These are phyloP conservation scores for Geotrichum histeridarum DNA, from an alignment of 1,139 yeast species.

Conservation along the genomic window DNA sequence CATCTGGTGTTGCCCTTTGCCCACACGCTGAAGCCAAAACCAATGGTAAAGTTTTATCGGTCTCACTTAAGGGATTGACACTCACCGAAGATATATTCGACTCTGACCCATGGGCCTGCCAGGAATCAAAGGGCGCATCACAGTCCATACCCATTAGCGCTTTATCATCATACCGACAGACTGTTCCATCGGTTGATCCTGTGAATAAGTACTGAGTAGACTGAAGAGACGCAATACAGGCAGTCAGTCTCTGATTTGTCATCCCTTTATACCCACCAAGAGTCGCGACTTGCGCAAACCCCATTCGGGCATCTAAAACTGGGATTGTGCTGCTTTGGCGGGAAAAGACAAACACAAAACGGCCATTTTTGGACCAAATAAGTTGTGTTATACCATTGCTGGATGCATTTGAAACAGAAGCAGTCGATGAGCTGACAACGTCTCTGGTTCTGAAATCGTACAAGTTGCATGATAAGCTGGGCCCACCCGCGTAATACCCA, in stretches of 20 bases:
- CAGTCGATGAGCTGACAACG: not conserved
- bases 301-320: conserved; percentile 35
- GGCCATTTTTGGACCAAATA: conserved; percentile 32
- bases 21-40: conserved; percentile 14
- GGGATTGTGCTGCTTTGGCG: conserved; percentile 28
- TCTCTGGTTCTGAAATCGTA: conserved; percentile 9
- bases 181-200: conserved; percentile 26
- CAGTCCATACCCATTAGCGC: conserved; percentile 26
- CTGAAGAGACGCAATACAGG: conserved; percentile 14
- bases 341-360: conserved; percentile 29
- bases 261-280: conserved; percentile 20
- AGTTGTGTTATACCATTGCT: conserved; percentile 30
- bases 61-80: conserved; percentile 25
- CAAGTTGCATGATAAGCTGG: not conserved
- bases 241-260: conserved; percentile 31
- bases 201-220: conserved; percentile 27
- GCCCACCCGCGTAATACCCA: conserved; percentile 20
- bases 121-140: conserved; percentile 6
- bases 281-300: conserved; percentile 25
- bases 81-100: conserved; percentile 23
- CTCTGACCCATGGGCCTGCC: conserved; percentile 19
- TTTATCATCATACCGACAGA: conserved; percentile 30
- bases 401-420: conserved; percentile 11
- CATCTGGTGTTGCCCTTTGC: conserved; percentile 12
- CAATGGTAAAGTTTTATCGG: not conserved